These are phyloP conservation scores for Trichoderma orchidacearum DNA, from an alignment of 495 filamentous ascomycete genomes.

Conservation along the genomic window DNA sequence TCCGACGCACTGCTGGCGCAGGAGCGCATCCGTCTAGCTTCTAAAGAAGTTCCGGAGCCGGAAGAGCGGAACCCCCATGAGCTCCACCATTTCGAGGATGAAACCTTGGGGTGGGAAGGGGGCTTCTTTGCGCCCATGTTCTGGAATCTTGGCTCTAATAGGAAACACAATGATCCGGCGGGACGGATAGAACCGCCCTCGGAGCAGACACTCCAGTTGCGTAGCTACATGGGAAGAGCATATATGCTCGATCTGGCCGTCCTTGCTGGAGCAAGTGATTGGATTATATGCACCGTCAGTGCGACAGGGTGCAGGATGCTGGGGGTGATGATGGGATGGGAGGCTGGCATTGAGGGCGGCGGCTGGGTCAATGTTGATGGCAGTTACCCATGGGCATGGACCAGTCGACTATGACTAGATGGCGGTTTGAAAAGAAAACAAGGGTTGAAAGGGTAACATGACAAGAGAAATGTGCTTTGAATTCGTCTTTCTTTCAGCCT, in stretches of 20 bases:
- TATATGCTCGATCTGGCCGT: conserved; percentile 62
- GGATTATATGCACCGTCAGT: conserved; percentile 52
- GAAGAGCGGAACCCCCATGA: conserved; percentile 16
- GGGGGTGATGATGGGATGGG: conserved; percentile 73
- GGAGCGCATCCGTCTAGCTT: conserved; percentile 49
- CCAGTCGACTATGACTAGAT: conserved; percentile 12
- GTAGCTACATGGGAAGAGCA: conserved; percentile 52
- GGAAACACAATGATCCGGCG: conserved; percentile 13
- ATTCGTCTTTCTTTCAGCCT: not conserved
- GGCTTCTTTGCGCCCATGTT: conserved; percentile 61
- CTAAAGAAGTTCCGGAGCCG: conserved; percentile 32
- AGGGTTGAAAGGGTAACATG: not conserved
- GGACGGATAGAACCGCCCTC: conserved; percentile 19
- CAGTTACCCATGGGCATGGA: conserved; percentile 40
- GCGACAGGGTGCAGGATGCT: conserved; percentile 51
- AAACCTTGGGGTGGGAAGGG: conserved; percentile 60
- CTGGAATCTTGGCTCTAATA: conserved; percentile 43
- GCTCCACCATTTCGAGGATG: conserved; percentile 47
- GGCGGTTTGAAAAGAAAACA: not conserved
- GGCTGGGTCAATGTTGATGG: conserved; percentile 67
- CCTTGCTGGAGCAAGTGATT: conserved; percentile 43
- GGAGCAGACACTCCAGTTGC: conserved; percentile 37
- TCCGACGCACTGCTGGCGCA: conserved; percentile 38
- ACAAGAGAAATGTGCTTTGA: not conserved
- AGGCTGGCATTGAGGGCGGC: conserved; percentile 38